Conservation (phyloP, 805 yeast species). For the Candida chilensis region DNA sequence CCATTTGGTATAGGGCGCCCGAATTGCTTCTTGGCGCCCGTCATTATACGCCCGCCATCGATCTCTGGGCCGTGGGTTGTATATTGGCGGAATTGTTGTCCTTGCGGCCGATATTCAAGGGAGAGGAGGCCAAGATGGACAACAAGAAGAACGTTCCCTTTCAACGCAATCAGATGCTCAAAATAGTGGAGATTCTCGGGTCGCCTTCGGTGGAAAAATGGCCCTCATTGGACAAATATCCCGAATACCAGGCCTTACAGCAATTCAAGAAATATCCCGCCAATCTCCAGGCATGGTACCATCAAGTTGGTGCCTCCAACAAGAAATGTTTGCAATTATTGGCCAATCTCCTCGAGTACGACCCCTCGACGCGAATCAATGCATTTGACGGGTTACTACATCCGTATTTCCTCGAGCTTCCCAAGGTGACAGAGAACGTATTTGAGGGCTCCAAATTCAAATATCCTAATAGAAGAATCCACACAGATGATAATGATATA, state of each 20-base stretch:
- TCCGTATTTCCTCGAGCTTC: constrained; percentile 66
- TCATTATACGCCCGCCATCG: constrained; percentile 89
- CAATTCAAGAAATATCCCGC: constrained; percentile 54
- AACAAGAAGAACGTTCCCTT: constrained; percentile 89
- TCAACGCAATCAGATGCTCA: constrained; percentile 85
- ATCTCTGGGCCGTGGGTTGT: constrained; percentile 95
- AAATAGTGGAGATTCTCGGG: constrained; percentile 89
- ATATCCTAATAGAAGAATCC: constrained; percentile 83
- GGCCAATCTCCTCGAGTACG: constrained; percentile 62
- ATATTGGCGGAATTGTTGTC: constrained; percentile 87
- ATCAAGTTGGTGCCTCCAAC: constrained; percentile 69
- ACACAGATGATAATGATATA: constrained; percentile 84
- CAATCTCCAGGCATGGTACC: constrained; percentile 79
- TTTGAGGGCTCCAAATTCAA: constrained; percentile 66
- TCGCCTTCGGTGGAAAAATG: constrained; percentile 74
- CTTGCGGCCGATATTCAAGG: constrained; percentile 88
- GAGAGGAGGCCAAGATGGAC: constrained; percentile 96
- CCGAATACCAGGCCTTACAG: constrained; percentile 61
- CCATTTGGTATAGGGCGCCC: constrained; percentile 96
- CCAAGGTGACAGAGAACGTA: constrained; percentile 64
- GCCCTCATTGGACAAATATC: constrained; percentile 73
- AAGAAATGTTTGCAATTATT: constrained; percentile 60
- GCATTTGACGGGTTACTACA: constrained; percentile 73
- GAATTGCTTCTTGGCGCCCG: constrained; percentile 85
- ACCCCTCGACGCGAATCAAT: constrained; percentile 72